Conservation (phyloP, 2,329 filamentous ascomycete genomes). For the Chrysoporthe deuterocubensis region DNA sequence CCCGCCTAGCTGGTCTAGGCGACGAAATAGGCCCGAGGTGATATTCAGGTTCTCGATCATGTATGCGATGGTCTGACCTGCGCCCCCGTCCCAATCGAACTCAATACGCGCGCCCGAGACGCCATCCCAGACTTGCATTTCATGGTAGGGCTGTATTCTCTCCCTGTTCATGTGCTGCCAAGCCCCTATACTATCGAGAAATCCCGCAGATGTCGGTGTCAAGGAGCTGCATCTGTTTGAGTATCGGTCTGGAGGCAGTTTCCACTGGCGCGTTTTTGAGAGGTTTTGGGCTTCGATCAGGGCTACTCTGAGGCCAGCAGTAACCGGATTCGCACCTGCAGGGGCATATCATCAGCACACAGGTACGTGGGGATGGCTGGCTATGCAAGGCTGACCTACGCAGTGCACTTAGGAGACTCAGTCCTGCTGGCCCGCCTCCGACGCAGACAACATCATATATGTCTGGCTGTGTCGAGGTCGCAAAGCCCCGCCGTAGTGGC, state of each 20-base stretch:
- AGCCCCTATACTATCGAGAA: conserved; percentile 80
- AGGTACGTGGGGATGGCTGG: background rate
- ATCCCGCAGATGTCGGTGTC: conserved; percentile 84
- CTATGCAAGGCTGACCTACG: conserved; percentile 53
- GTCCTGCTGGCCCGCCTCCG: conserved; percentile 84
- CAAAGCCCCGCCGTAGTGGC: conserved; percentile 44
- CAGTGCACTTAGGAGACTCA: conserved; percentile 79
- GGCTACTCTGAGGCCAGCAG: conserved; percentile 79
- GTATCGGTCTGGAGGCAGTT: conserved; percentile 69
- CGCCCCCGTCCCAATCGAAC: conserved; percentile 72
- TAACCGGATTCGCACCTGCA: conserved; percentile 75
- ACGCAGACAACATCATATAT: conserved; percentile 94
- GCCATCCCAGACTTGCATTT: conserved; percentile 99
- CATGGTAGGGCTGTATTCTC: conserved; percentile 84
- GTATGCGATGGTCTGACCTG: conserved; percentile 76
- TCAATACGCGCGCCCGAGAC: conserved; percentile 84
- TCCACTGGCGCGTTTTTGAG: conserved; percentile 67
- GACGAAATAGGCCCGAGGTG: conserved; percentile 74
- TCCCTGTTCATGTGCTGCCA: conserved; percentile 76
- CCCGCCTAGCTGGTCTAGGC: conserved; percentile 70
- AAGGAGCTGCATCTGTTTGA: conserved; percentile 96
- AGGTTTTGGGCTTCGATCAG: conserved; percentile 91
- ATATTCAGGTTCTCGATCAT: conserved; percentile 97
- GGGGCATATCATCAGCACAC: background rate
- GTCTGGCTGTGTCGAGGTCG: conserved; percentile 58